phyloP scores from a whole-genome alignment of 768 basidiomycete species.

The Tricholoma matsutake region DNA sequence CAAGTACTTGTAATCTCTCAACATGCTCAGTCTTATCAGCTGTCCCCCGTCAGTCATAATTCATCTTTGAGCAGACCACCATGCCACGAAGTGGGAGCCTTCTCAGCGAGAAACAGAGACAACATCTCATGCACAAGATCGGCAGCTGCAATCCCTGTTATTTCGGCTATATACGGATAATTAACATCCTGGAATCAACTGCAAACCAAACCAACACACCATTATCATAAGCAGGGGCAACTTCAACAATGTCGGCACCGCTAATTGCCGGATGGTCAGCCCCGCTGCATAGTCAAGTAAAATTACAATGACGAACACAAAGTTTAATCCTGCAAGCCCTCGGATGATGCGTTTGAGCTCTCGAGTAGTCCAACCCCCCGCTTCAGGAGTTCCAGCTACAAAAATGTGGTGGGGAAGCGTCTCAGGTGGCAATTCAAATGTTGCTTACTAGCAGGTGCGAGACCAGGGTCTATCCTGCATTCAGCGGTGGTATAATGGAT shows the following conservation, averaged over 20 bases:
- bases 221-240: slow-evolving; percentile 70
- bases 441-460: slow-evolving; percentile 73
- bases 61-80: slow-evolving; percentile 8
- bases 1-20: neutral
- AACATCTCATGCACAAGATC: slow-evolving; percentile 69
- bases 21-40: neutral
- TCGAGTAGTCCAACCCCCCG: slow-evolving; percentile 81
- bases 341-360: slow-evolving; percentile 80
- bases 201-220: slow-evolving; percentile 35
- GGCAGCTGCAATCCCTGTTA: slow-evolving; percentile 66
- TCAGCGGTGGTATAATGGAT: neutral
- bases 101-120: slow-evolving; percentile 50
- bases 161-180: slow-evolving; percentile 46
- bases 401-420: neutral
- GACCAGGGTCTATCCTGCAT: slow-evolving; percentile 53
- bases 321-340: slow-evolving; percentile 74
- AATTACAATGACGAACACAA: slow-evolving; percentile 51
- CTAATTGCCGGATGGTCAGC: slow-evolving; percentile 27
- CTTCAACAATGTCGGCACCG: slow-evolving; percentile 72
- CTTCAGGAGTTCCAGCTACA: slow-evolving; percentile 79
- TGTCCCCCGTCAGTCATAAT: slow-evolving; percentile 1
- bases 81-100: slow-evolving; percentile 26
- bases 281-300: neutral
- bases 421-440: neutral
- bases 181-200: neutral